These are phyloP conservation scores for Colletotrichum agaves DNA, from an alignment of 2,329 filamentous ascomycete species.

Conservation along the genomic window DNA sequence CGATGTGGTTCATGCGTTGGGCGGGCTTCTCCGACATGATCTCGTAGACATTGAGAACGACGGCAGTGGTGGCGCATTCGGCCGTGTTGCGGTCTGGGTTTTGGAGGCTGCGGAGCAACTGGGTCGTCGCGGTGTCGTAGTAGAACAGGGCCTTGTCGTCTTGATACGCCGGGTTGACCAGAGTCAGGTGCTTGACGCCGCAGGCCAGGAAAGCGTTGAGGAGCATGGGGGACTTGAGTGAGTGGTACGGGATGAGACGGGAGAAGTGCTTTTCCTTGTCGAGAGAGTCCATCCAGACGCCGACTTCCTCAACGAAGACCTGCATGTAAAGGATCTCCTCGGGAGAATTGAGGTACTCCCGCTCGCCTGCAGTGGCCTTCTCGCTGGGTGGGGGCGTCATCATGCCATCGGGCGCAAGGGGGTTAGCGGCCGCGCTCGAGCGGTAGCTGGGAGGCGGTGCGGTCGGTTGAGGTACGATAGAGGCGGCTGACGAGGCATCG, in stretches of 20 bases:
- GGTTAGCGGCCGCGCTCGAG: conserved; percentile 34
- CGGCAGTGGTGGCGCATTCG: conserved; percentile 87
- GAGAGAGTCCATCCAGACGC: conserved; percentile 93
- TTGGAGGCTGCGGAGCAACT: conserved; percentile 80
- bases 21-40: conserved; percentile 86
- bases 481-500: conserved; percentile 52
- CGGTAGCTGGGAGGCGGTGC: conserved; percentile 45
- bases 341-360: conserved; percentile 75
- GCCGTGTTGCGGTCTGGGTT: conserved; percentile 86
- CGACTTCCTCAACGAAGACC: conserved; percentile 90
- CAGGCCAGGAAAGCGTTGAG: conserved; percentile 90
- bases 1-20: conserved; percentile 89
- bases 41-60: conserved; percentile 92
- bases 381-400: conserved; percentile 56
- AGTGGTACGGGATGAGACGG: conserved; percentile 82
- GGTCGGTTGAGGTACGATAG: conserved; percentile 50
- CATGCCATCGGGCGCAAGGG: conserved; percentile 45
- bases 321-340: conserved; percentile 93
- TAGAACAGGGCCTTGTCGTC: conserved; percentile 84
- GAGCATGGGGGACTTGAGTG: conserved; percentile 86
- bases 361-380: conserved; percentile 49
- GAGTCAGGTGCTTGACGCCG: conserved; percentile 82
- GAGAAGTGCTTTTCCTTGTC: conserved; percentile 89
- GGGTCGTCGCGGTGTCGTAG: conserved; percentile 85
- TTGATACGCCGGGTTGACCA: conserved; percentile 74